Percentiles rank a stretch among this genome's conserved stretches.
phyloP scores from a whole-genome alignment of 1,284 basidiomycete species.

The Ganoderma lucidum region DNA sequence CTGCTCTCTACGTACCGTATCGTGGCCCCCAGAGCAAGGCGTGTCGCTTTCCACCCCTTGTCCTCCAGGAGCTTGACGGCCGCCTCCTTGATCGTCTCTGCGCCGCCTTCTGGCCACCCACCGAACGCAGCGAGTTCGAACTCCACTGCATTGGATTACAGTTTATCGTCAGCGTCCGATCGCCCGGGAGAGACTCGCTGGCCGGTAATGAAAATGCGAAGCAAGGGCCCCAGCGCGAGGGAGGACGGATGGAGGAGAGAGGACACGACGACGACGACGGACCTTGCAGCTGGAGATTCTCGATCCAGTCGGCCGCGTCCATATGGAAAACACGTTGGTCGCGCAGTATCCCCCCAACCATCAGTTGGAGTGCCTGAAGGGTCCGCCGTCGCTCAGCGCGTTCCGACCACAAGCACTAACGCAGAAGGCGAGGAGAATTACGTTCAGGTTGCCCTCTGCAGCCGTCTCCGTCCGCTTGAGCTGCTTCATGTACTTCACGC shows the following conservation, averaged over 20 bases:
- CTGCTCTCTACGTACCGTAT: conserved; percentile 42
- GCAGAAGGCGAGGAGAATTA: conserved; percentile 16
- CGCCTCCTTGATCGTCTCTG: conserved; percentile 44
- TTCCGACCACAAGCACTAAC: neutral
- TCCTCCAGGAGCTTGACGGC: conserved; percentile 42
- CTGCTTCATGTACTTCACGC: conserved; percentile 30
- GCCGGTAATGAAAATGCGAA: neutral
- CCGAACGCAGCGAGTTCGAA: conserved; percentile 40
- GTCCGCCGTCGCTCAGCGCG: neutral
- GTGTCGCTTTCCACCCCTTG: conserved; percentile 48
- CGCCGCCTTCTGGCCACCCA: conserved; percentile 44
- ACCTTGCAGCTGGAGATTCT: conserved; percentile 47
- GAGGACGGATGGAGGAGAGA: neutral
- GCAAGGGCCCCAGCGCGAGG: conserved; percentile 6
- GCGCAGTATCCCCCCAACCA: conserved; percentile 44
- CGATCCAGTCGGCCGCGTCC: conserved; percentile 32
- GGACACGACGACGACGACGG: conserved; percentile 1
- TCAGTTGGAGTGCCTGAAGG: conserved; percentile 36
- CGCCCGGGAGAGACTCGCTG: neutral
- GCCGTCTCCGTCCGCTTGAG: conserved; percentile 22
- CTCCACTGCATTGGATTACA: conserved; percentile 34
- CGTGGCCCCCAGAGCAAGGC: conserved; percentile 47
- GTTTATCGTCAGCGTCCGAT: neutral
- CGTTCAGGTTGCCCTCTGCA: conserved; percentile 28
- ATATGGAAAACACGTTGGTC: conserved; percentile 47